Conservation (phyloP, 257 asterid species). For the Lycium ferocissimum region DNA sequence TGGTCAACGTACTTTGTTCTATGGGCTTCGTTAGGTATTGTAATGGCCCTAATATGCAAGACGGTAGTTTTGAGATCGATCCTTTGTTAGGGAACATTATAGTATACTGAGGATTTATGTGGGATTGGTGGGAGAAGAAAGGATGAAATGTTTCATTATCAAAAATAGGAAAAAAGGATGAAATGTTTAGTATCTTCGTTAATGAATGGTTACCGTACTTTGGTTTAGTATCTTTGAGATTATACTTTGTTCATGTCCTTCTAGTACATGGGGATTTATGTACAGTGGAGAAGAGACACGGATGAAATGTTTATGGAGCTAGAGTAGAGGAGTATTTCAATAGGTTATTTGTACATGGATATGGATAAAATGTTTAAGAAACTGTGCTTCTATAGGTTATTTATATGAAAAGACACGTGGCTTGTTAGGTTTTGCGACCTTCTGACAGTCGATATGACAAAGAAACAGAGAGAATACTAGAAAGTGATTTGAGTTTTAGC, state of each 20-base stretch:
- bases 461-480: neutral
- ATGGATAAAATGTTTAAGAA: neutral
- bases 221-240: neutral
- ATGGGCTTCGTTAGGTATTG: neutral
- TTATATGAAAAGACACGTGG: neutral
- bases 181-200: too few relatives aligned
- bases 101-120: too few relatives aligned
- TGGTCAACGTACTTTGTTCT: neutral
- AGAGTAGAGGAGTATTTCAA: neutral
- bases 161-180: too few relatives aligned
- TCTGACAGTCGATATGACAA: neutral
- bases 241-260: neutral
- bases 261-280: neutral
- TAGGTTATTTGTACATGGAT: neutral
- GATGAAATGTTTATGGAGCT: neutral
- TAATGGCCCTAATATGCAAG: neutral
- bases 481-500: neutral
- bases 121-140: too few relatives aligned
- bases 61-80: neutral
- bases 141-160: too few relatives aligned
- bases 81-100: neutral
- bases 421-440: neutral
- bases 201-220: too few relatives aligned
- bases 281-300: neutral
- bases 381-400: neutral